These are phyloP conservation scores for Volvox carteri DNA, from an alignment of 163 green algal species.

Conservation along the genomic window DNA sequence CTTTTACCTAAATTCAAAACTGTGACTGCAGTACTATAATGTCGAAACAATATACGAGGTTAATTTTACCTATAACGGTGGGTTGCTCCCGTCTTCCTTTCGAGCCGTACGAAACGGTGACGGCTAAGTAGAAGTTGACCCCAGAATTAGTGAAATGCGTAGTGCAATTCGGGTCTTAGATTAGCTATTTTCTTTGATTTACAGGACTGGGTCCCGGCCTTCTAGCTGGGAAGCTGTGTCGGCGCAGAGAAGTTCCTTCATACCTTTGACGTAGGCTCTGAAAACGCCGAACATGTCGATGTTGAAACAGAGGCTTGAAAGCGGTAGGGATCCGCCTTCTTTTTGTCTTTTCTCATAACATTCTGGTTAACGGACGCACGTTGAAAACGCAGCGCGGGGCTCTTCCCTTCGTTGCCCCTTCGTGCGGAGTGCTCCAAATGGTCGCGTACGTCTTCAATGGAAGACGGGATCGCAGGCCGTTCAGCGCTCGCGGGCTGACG, in stretches of 20 bases:
- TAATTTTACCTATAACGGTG: background rate
- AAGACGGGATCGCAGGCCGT: background rate
- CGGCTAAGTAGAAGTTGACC: background rate
- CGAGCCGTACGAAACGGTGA: background rate
- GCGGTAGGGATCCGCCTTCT: background rate
- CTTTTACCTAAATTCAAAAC: background rate
- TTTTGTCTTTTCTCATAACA: background rate
- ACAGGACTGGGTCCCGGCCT: background rate
- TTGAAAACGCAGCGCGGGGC: constrained; percentile 16
- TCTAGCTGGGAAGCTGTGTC: background rate
- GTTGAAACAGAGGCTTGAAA: background rate
- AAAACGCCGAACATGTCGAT: constrained; percentile 21
- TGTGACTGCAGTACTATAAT: background rate
- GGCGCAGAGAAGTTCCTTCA: background rate
- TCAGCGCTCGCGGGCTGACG: constrained; percentile 10
- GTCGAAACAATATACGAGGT: background rate
- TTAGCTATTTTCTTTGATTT: background rate
- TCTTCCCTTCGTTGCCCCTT: constrained; percentile 10
- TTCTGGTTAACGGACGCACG: constrained; percentile 5
- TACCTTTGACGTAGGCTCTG: background rate
- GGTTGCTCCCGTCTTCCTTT: no score
- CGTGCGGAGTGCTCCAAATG: background rate
- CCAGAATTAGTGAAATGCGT: background rate
- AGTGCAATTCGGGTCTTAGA: background rate
- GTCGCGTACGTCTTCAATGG: background rate